A percentile compares a stretch with the other conserved stretches of the same genome.
Evolutionary conservation across 495 filamentous ascomycete genomes (phyloP).

Genomic region (Daldinia bambusicola): DNA sequence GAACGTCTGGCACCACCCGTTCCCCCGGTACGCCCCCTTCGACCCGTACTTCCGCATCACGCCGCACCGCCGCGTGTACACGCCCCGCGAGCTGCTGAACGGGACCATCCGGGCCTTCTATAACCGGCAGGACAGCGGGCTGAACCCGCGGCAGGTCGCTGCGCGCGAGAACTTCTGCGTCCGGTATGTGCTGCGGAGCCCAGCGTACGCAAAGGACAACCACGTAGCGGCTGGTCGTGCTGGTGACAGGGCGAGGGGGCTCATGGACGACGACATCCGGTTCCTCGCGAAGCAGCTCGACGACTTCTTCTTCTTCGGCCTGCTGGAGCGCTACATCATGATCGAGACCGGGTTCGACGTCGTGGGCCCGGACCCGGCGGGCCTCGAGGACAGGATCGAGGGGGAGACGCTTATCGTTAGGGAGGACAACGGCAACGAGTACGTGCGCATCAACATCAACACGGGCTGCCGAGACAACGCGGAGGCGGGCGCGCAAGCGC

Average conservation of each 20-base stretch:
- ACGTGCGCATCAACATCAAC: conserved; percentile 17
- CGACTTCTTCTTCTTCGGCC: conserved; percentile 33
- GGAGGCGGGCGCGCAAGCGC: too few relatives aligned
- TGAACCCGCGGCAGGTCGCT: conserved; percentile 3
- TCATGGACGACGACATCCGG: conserved; percentile 2
- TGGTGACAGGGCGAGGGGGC: neutral
- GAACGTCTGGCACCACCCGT: neutral
- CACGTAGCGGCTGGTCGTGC: neutral
- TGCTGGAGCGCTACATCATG: neutral
- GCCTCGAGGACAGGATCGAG: conserved; percentile 4
- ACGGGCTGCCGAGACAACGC: neutral
- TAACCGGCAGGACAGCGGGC: neutral
- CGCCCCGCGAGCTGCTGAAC: conserved; percentile 29
- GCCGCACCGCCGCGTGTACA: conserved; percentile 7
- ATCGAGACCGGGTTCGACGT: conserved; percentile 18
- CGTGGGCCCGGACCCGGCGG: conserved; percentile 7
- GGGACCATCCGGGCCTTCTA: conserved; percentile 22
- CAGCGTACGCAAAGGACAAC: neutral
- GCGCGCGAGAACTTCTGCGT: conserved; percentile 5
- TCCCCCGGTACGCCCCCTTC: conserved; percentile 31
- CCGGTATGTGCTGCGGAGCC: neutral
- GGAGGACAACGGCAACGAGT: neutral
- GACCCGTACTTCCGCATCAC: neutral
- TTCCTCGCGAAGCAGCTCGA: conserved; percentile 11
- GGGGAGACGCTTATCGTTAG: neutral